Conservation (phyloP, 352 stramenopile genomes). For the Blastocystis hominis region DNA sequence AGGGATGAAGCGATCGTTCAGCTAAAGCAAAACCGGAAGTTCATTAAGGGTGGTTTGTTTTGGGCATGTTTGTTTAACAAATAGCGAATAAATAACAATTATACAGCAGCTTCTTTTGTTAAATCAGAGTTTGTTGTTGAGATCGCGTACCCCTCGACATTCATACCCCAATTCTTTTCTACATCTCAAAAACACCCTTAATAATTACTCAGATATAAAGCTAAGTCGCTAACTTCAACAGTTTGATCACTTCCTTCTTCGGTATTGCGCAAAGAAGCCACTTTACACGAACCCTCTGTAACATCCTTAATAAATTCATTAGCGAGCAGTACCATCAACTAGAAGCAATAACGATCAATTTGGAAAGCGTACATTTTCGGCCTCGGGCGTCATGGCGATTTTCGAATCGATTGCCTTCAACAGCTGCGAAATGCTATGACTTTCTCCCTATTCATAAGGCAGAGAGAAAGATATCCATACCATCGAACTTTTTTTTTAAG, state of each 20-base stretch:
- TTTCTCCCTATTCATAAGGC: conserved; percentile 19
- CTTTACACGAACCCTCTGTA: conserved; percentile 19
- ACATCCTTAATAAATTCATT: conserved; percentile 55
- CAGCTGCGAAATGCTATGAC: neutral
- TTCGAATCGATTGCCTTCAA: conserved; percentile 34
- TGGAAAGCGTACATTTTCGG: neutral
- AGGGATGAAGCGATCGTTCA: neutral
- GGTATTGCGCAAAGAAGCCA: neutral
- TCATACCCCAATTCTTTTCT: conserved; percentile 55
- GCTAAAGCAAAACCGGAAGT: neutral
- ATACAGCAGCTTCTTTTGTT: neutral
- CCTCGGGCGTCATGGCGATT: neutral
- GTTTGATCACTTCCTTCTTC: neutral
- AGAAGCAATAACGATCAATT: neutral
- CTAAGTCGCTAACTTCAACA: conserved; percentile 25
- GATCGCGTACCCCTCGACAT: conserved; percentile 45
- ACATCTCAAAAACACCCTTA: neutral
- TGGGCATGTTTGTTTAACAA: neutral
- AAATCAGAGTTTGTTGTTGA: conserved; percentile 14
- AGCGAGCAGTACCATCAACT: conserved; percentile 6
- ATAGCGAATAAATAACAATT: neutral
- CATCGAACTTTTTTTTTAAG: neutral
- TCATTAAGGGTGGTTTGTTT: neutral
- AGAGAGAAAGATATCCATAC: neutral
- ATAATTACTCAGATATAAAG: conserved; percentile 23